Evolutionary conservation across 148 eudicot species (phyloP).

Genomic region (Dysphania ambrosioides): DNA sequence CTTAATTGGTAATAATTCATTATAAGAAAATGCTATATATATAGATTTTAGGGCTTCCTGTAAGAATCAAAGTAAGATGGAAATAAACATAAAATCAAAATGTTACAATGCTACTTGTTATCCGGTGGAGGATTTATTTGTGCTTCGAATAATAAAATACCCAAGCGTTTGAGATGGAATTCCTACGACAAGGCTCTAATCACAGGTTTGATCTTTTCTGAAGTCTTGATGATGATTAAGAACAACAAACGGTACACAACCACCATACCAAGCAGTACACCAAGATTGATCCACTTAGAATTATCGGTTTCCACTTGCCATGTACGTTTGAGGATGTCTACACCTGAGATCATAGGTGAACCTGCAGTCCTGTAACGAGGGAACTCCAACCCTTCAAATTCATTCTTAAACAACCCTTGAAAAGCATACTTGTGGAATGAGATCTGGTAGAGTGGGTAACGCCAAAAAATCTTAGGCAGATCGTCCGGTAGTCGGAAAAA

Average conservation of each 20-base stretch:
- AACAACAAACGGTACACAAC: constrained; percentile 35
- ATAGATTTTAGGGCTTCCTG: too few relatives aligned
- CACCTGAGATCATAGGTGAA: constrained; percentile 9
- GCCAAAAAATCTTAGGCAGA: constrained; percentile 37
- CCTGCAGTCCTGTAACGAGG: neutral
- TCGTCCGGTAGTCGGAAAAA: constrained; percentile 42
- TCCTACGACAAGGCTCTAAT: constrained; percentile 12
- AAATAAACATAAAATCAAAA: too few relatives aligned
- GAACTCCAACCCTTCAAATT: constrained; percentile 38
- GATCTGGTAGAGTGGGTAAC: constrained; percentile 42
- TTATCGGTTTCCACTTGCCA: constrained; percentile 37
- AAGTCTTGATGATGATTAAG: constrained; percentile 26
- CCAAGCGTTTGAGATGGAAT: too few relatives aligned
- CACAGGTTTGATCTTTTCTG: constrained; percentile 22
- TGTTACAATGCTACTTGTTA: too few relatives aligned
- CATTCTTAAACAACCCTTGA: constrained; percentile 48
- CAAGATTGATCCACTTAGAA: constrained; percentile 52
- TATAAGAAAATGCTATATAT: too few relatives aligned
- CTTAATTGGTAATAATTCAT: too few relatives aligned
- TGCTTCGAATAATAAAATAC: too few relatives aligned
- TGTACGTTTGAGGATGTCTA: constrained; percentile 15
- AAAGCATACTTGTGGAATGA: constrained; percentile 36
- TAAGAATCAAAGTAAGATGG: too few relatives aligned
- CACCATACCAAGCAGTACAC: constrained; percentile 40
- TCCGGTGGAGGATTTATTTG: too few relatives aligned